Evolutionary conservation across 2,329 filamentous ascomycete species (phyloP).

Genomic region (Gliomastix tumulicola): DNA sequence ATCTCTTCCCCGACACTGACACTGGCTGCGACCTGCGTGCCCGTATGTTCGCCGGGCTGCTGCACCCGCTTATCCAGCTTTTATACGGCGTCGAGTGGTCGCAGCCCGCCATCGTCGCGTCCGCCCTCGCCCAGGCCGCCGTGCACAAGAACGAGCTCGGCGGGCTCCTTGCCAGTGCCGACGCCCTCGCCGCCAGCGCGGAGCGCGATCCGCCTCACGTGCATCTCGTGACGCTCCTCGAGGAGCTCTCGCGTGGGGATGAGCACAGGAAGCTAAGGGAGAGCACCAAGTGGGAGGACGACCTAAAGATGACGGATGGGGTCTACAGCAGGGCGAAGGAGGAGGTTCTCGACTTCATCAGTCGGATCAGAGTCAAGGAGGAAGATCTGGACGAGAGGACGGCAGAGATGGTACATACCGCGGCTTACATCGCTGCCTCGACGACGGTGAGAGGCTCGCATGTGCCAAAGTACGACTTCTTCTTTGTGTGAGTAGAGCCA

Average conservation of each 20-base stretch:
- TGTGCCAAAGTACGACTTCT: constrained; percentile 74
- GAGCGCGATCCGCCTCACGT: constrained; percentile 13
- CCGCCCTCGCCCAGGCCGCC: constrained; percentile 70
- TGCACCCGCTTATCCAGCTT: constrained; percentile 79
- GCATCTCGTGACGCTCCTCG: constrained; percentile 51
- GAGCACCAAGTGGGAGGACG: constrained; percentile 41
- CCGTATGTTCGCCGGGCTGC: constrained; percentile 64
- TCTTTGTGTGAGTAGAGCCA: constrained; percentile 47
- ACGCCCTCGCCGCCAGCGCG: constrained; percentile 28
- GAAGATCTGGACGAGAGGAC: constrained; percentile 50
- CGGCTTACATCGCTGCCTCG: constrained; percentile 38
- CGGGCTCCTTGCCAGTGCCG: constrained; percentile 44
- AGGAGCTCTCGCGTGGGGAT: constrained; percentile 41
- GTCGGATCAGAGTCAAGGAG: constrained; percentile 47
- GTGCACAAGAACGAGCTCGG: constrained; percentile 56
- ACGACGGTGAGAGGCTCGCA: constrained; percentile 60
- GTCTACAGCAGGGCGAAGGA: constrained; percentile 57
- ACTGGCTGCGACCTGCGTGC: constrained; percentile 63
- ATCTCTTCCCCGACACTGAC: constrained; percentile 59
- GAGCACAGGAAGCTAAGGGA: constrained; percentile 46
- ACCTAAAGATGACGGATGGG: constrained; percentile 62
- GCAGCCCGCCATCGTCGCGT: constrained; percentile 74
- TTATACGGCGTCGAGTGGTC: constrained; percentile 78
- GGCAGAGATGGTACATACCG: constrained; percentile 62
- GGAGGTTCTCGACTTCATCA: constrained; percentile 55